These are phyloP conservation scores for Lophiotrema nucula DNA, from an alignment of 495 filamentous ascomycete genomes.

Conservation along the genomic window DNA sequence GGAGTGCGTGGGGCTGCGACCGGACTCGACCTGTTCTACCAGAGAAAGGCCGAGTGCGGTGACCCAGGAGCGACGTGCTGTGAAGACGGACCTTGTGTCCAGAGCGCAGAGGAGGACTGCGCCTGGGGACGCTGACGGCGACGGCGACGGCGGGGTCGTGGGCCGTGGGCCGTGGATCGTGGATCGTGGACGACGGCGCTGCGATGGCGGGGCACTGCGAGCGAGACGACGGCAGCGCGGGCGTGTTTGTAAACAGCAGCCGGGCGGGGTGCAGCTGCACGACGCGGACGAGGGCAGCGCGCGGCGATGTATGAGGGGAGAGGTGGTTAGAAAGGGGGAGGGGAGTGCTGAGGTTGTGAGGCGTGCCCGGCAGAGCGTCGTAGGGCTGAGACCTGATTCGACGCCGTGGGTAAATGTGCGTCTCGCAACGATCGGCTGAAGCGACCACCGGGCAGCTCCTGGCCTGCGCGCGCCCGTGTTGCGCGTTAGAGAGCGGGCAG, in stretches of 20 bases:
- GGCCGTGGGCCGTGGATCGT: not conserved
- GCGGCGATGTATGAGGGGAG: conserved; percentile 17
- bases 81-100: conserved; percentile 31
- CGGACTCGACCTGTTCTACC: conserved; percentile 32
- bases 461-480: conserved; percentile 5
- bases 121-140: too few relatives aligned
- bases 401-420: conserved; percentile 21
- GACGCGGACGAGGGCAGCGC: conserved; percentile 2
- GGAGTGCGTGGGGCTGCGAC: conserved; percentile 21
- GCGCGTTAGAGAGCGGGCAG: not conserved
- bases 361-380: too few relatives aligned
- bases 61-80: conserved; percentile 23
- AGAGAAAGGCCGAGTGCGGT: conserved; percentile 34
- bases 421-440: conserved; percentile 21
- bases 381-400: conserved; percentile 32
- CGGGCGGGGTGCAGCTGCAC: not conserved
- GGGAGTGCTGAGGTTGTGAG: not conserved
- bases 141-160: too few relatives aligned
- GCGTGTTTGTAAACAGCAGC: conserved; percentile 27
- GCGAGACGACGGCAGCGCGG: not conserved
- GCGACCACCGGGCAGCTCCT: conserved; percentile 17
- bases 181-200: not conserved
- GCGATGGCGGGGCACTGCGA: not conserved
- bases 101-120: not conserved
- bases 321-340: conserved; percentile 2